Base-by-base conservation (phyloP, 2,329 filamentous ascomycete species). In the Atkinsonella texensis region DNA sequence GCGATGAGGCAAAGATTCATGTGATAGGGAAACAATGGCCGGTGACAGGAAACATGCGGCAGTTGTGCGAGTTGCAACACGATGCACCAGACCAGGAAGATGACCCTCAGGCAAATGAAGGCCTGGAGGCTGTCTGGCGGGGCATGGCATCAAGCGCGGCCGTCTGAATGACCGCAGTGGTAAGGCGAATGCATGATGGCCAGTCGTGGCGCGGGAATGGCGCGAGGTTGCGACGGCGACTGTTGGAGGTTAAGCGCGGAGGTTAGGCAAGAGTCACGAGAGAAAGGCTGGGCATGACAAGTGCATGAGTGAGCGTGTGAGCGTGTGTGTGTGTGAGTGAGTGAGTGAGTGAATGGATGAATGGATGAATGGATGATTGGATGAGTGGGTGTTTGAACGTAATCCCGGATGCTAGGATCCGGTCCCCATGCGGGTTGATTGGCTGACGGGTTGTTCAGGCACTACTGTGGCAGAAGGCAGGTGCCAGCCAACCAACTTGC, bases 131-230 rank as follows among this genome's bases (percentile, higher is more conserved):
- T 18, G 23, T 40, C 18, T 41, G 46, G 33, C 13, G 2, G 20
- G 20, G 20, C 20, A 23, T 23, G 11, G 46, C 33, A 28, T 17
- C 46, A 39, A 42, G 48, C 39, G 31, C 48, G 18, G 17, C 46
- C 31, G 4, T 23, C 39, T n/a, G 13, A 3, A 3, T 42, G 20
- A 12, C 6, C 3, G 35, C 35, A 12, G 15, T 38, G 35, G 10
- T 38, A 11, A 11, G 23, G 12, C 49, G 40, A 35, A 50, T 2
- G 20, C 20, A 23, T 32, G 17, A 28, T 33, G 35, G 52, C 52
- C 52, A 53, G 46, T 51, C 52, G 45, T 41, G 49, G 44, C 28
- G 28, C 52, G 45, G 52, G 10, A 23, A 33, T 31, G 40, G 40
- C 49, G 49, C 41, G 12, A 40, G 39, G 35, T 50, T 51, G 52